A percentile compares a stretch with the other conserved stretches of the same genome.
phyloP scores from a whole-genome alignment of 2,329 filamentous ascomycete genomes.

The Gnomoniopsis smithogilvyi region DNA sequence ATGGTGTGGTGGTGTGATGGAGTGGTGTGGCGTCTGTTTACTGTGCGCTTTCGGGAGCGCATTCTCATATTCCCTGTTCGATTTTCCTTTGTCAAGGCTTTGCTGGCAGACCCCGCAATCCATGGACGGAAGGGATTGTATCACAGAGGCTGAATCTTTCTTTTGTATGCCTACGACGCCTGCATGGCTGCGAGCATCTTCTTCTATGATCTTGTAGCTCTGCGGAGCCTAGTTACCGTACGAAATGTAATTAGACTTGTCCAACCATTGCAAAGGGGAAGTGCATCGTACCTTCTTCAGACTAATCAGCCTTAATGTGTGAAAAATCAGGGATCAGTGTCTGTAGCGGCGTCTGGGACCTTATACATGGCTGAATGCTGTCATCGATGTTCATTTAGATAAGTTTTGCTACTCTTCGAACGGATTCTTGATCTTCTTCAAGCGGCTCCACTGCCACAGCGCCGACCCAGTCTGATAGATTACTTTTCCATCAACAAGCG shows the following conservation, averaged over 20 bases:
- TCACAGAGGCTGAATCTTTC: slow-evolving; percentile 2
- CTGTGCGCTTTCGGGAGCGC: slow-evolving; percentile 11
- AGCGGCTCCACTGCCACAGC: slow-evolving; percentile 42
- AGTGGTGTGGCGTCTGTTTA: slow-evolving; percentile 16
- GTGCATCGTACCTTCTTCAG: neutral
- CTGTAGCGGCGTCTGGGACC: neutral
- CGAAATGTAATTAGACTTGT: slow-evolving; percentile 26
- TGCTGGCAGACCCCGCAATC: slow-evolving; percentile 6
- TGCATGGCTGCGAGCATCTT: slow-evolving; percentile 8
- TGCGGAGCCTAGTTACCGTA: slow-evolving; percentile 13
- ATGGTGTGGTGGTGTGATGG: neutral
- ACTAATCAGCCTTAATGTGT: neutral
- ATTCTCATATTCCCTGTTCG: no score
- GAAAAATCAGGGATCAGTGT: neutral
- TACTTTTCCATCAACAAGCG: slow-evolving; percentile 79
- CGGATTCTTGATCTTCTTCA: slow-evolving; percentile 46
- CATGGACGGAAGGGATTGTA: neutral
- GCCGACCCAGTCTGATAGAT: slow-evolving; percentile 50
- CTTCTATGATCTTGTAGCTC: neutral
- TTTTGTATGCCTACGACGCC: slow-evolving; percentile 5
- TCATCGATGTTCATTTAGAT: neutral
- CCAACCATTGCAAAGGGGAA: slow-evolving; percentile 1
- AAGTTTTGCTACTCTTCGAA: slow-evolving; percentile 15
- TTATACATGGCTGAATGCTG: neutral
- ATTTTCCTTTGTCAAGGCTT: slow-evolving; percentile 2